phyloP scores from a whole-genome alignment of 345 rosid genomes.

The Linum usitatissimum region DNA sequence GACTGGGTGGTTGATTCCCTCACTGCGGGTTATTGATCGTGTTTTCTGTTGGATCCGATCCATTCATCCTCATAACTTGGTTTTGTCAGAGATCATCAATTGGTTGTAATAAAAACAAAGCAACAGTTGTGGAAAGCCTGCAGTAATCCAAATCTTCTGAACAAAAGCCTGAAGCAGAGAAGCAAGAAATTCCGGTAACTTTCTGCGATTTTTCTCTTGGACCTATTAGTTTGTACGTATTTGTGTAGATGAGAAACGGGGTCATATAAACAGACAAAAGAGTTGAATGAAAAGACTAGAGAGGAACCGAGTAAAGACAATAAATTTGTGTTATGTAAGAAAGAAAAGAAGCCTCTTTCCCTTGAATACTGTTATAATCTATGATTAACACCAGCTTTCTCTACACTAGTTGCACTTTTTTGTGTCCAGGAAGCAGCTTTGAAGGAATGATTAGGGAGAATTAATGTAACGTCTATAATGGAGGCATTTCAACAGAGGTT shows the following conservation, averaged over 20 bases:
- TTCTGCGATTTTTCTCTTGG: background rate
- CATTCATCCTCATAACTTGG: too few relatives aligned
- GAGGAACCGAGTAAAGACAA: conserved; percentile 13
- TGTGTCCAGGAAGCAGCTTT: conserved; percentile 17
- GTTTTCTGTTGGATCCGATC: too few relatives aligned
- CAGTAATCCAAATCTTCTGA: background rate
- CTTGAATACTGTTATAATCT: conserved; percentile 10
- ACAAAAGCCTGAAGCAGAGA: background rate
- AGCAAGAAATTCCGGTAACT: background rate
- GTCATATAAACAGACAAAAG: background rate
- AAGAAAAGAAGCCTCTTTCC: conserved; percentile 17
- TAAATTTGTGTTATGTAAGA: background rate
- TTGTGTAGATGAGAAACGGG: background rate
- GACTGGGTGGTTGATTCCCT: too few relatives aligned
- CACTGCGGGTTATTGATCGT: too few relatives aligned
- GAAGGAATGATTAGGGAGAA: background rate
- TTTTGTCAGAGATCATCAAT: too few relatives aligned
- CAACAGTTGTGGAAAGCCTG: too few relatives aligned
- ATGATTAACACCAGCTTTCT: conserved; percentile 2
- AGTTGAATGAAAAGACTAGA: background rate
- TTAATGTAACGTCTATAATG: background rate
- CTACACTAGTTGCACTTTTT: background rate
- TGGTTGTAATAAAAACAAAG: too few relatives aligned
- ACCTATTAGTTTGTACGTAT: background rate
- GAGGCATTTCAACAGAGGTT: background rate